Conservation (phyloP, 441 rosid species). For the Adansonia gregorii region DNA sequence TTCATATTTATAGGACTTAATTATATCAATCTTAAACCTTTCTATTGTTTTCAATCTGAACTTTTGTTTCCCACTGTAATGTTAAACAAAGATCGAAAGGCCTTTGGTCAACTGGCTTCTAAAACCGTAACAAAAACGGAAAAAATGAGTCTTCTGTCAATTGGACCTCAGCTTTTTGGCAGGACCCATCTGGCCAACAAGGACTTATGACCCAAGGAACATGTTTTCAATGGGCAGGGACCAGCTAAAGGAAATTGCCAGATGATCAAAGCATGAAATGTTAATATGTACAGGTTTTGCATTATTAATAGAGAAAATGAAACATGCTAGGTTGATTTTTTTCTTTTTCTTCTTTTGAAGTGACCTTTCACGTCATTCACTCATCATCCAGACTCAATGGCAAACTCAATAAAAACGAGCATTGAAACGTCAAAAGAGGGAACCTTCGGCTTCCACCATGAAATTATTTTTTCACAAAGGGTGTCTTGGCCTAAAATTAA, state of each 20-base stretch:
- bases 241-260: constrained; percentile 1
- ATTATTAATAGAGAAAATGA: neutral
- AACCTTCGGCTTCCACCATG: constrained; percentile 37
- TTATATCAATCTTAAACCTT: too few relatives aligned
- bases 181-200: constrained; percentile 37
- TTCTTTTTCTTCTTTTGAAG: constrained; percentile 6
- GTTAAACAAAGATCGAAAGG: neutral
- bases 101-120: constrained; percentile 38
- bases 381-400: constrained; percentile 49
- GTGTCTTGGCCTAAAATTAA: too few relatives aligned
- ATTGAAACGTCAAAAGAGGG: constrained; percentile 24
- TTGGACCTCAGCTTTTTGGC: constrained; percentile 29
- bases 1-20: too few relatives aligned
- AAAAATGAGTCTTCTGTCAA: constrained; percentile 27
- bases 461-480: neutral
- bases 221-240: constrained; percentile 10
- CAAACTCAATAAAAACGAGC: constrained; percentile 24
- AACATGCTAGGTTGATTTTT: neutral
- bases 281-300: neutral
- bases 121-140: constrained; percentile 1
- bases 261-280: too few relatives aligned
- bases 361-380: constrained; percentile 33
- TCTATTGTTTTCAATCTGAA: too few relatives aligned
- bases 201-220: constrained; percentile 28
- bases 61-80: too few relatives aligned